A percentile compares a stretch with the other conserved stretches of the same genome.
phyloP scores from a whole-genome alignment of 495 filamentous ascomycete genomes.

The Aspergillus funiculosus region DNA sequence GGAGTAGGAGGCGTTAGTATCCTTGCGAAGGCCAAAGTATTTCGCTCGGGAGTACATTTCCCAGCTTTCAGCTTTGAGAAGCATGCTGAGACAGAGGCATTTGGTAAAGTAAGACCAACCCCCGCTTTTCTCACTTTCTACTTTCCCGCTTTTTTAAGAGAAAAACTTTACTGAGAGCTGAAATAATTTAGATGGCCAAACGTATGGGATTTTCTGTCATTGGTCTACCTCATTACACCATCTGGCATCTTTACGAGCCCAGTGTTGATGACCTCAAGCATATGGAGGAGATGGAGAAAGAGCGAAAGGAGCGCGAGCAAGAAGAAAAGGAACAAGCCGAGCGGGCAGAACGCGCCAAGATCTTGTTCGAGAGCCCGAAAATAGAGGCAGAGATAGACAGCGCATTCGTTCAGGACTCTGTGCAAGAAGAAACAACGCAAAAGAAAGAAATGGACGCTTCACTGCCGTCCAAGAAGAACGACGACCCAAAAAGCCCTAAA shows the following conservation, averaged over 20 bases:
- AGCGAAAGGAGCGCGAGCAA: conserved; percentile 63
- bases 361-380: conserved; percentile 59
- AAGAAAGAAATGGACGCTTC: conserved; percentile 12
- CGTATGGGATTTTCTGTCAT: conserved; percentile 95
- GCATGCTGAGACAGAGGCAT: conserved; percentile 97
- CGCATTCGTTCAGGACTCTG: conserved; percentile 62
- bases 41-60: conserved; percentile 92
- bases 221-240: conserved; percentile 94
- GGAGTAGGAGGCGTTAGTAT: conserved; percentile 97
- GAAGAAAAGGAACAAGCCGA: conserved; percentile 67
- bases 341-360: conserved; percentile 18
- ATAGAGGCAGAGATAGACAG: conserved; percentile 82
- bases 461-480: not conserved
- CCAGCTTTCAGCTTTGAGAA: conserved; percentile 98
- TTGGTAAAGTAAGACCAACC: conserved; percentile 76
- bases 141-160: not conserved
- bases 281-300: conserved; percentile 95
- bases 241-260: conserved; percentile 99
- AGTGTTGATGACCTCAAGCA: conserved; percentile 94
- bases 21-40: conserved; percentile 90
- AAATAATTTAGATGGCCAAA: conserved; percentile 75
- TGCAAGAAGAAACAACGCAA: conserved; percentile 45
- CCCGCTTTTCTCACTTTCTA: not conserved
- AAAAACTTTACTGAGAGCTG: no score
- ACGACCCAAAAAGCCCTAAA: not conserved